Percentiles rank a stretch among this genome's conserved stretches.
phyloP scores from a whole-genome alignment of 305 asterid species.

The Ilex paraguariensis region DNA sequence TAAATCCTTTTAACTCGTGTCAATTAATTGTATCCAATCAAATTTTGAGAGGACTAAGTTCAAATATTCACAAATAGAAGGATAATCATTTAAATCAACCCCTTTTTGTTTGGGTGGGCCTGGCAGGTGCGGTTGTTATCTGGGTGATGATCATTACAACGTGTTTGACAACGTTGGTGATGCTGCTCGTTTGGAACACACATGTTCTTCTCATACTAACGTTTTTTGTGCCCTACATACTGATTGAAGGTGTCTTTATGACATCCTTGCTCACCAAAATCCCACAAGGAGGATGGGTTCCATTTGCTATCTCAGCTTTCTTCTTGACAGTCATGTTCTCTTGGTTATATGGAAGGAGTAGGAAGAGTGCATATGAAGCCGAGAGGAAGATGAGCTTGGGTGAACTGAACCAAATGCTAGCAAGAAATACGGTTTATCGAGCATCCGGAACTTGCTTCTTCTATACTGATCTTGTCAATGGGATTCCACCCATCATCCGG shows the following conservation, averaged over 20 bases:
- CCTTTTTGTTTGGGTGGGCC: too few relatives aligned
- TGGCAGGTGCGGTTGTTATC: slow-evolving; percentile 32
- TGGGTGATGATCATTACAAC: slow-evolving; percentile 47
- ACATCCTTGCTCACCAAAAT: slow-evolving; percentile 29
- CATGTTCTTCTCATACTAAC: slow-evolving; percentile 22
- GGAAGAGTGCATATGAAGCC: slow-evolving; percentile 20
- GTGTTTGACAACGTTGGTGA: slow-evolving; percentile 32
- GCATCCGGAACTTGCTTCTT: slow-evolving; percentile 33
- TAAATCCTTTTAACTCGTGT: too few relatives aligned
- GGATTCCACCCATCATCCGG: slow-evolving; percentile 40
- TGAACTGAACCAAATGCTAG: slow-evolving; percentile 23
- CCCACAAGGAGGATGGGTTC: slow-evolving; percentile 48
- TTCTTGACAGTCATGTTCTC: slow-evolving; percentile 33
- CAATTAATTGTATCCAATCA: too few relatives aligned
- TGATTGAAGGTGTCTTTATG: slow-evolving; percentile 30
- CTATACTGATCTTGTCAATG: slow-evolving; percentile 30
- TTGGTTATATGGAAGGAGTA: slow-evolving; percentile 37
- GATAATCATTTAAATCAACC: too few relatives aligned
- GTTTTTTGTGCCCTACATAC: slow-evolving; percentile 26
- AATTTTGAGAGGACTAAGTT: too few relatives aligned
- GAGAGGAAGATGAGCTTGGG: slow-evolving; percentile 25
- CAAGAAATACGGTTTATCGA: slow-evolving; percentile 16
- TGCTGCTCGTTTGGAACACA: slow-evolving; percentile 45
- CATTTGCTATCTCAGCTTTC: slow-evolving; percentile 30
- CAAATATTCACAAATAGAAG: too few relatives aligned